These are phyloP conservation scores for Ceratocystis lukuohia DNA, from an alignment of 2,329 filamentous ascomycete species.

Conservation along the genomic window DNA sequence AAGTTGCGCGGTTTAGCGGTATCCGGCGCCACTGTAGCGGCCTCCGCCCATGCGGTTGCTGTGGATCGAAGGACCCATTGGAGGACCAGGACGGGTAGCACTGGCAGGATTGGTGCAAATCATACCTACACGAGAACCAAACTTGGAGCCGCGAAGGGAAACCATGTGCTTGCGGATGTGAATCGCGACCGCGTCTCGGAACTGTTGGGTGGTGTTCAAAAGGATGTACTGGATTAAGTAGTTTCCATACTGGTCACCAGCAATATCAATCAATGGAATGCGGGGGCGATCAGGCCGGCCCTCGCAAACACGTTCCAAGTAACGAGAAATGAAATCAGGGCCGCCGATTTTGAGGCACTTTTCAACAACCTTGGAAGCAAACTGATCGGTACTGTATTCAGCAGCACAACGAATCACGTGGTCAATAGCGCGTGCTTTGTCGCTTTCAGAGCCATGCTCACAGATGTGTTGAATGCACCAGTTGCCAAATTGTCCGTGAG, in stretches of 20 bases:
- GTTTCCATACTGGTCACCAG: slow-evolving; percentile 97
- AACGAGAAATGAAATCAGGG: slow-evolving; percentile 76
- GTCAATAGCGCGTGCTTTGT: slow-evolving; percentile 86
- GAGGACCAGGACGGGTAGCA: slow-evolving; percentile 76
- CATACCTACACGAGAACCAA: slow-evolving; percentile 96
- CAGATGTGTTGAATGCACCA: slow-evolving; percentile 99
- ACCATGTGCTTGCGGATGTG: slow-evolving; percentile 99
- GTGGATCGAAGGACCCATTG: slow-evolving; percentile 51
- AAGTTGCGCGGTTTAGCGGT: slow-evolving; percentile 34
- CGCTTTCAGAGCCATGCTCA: slow-evolving; percentile 81
- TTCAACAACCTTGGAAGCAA: slow-evolving; percentile 96
- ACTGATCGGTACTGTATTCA: slow-evolving; percentile 98
- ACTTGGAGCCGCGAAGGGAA: slow-evolving; percentile 93
- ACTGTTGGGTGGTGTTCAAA: slow-evolving; percentile 72
- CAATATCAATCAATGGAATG: slow-evolving; percentile 94
- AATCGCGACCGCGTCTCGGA: slow-evolving; percentile 81
- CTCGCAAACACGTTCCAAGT: slow-evolving; percentile 87
- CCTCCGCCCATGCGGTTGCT: slow-evolving; percentile 39
- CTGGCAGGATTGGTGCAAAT: slow-evolving; percentile 92
- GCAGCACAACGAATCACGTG: slow-evolving; percentile 87
- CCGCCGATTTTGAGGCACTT: slow-evolving; percentile 97
- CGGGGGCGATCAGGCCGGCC: slow-evolving; percentile 80
- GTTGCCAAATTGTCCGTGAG: slow-evolving; percentile 95
- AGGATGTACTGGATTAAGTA: slow-evolving; percentile 97
- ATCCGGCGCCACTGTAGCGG: slow-evolving; percentile 41